Conservation (phyloP, 768 basidiomycete species). For the Kwoniella sp. region DNA sequence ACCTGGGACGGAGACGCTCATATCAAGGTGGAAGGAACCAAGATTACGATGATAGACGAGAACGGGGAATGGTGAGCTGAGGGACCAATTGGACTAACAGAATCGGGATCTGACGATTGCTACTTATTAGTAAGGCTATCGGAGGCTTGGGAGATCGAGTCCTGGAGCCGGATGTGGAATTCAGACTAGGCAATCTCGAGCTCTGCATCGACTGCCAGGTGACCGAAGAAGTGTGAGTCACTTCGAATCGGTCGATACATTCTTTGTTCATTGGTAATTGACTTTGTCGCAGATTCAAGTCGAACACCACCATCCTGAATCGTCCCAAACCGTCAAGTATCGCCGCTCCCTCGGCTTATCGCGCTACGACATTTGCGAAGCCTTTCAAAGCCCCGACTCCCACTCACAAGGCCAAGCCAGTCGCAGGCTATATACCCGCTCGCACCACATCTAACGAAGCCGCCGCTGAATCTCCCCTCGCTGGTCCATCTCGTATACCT, state of each 20-base stretch:
- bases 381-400: conserved; percentile 46
- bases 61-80: conserved; percentile 47
- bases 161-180: conserved; percentile 33
- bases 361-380: conserved; percentile 31
- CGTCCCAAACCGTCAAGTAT: conserved; percentile 15
- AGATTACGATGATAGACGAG: conserved; percentile 47
- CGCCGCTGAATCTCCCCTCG: background rate
- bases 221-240: conserved; percentile 33
- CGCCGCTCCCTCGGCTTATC: conserved; percentile 15
- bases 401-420: conserved; percentile 25
- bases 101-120: background rate
- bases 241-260: background rate
- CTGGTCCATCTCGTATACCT: conserved; percentile 22
- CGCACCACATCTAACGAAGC: background rate
- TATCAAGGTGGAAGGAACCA: conserved; percentile 42
- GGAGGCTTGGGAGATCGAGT: conserved; percentile 23
- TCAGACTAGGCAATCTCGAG: conserved; percentile 46
- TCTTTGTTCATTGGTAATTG: conserved; percentile 3
- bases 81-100: background rate
- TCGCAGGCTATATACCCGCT: conserved; percentile 30
- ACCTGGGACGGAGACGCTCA: conserved; percentile 56
- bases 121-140: conserved; percentile 28
- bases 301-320: conserved; percentile 37
- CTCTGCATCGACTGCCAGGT: conserved; percentile 35
- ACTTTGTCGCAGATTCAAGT: conserved; percentile 26